Base-by-base conservation (phyloP, 202 grass and related monocot species). In the Elaeis oleifera region DNA sequence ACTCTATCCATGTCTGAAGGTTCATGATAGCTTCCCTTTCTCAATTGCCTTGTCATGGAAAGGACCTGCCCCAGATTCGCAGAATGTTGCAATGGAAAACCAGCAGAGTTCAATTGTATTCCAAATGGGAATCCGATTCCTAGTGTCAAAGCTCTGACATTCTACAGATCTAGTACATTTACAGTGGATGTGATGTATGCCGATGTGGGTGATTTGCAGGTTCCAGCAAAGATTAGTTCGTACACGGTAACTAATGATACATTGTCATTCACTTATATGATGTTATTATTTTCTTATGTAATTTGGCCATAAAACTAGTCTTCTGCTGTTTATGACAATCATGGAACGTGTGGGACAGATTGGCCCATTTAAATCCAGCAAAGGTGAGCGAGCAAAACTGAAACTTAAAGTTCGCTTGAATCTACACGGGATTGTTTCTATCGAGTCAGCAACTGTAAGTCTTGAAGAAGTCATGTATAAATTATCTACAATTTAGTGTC, bases 31-130 rank as follows among this genome's bases (percentile, higher is more conserved):
- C 14, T 92, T 84, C 73, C 88, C 94, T 61, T 92, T 92, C 70
- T 71, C 94, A 74, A 74, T 97, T 75, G 84, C 88, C 15, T 64
- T 97, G 67, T 83, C 88, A 51, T 97, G 94, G 94, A 91, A 89
- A 55, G 73, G 68, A 54, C 60, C 68, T 26, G 54, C 25, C 26
- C 24, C 74, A 50, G 94, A 97, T 27, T 64, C 81, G 28, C 79
- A 77, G 66, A 75, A 77, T 57, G 68, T 64, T 62, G 80, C 52
- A 51, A 63, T 6, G 11, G 74, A 65, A 71, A 64, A 80, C 31
- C 82, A 77, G 29, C 82, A 84, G 15, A 87, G 1, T 68, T 89
- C 87, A 5, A 14, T 97, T 78, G 88, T 97, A 54, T 97, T 92
- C 72, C 84, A 23, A 97, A 82, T 70, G 82, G 94, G 44, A 92